Evolutionary conservation across 768 basidiomycete species (phyloP).

Genomic region (Crucibulum laeve): DNA sequence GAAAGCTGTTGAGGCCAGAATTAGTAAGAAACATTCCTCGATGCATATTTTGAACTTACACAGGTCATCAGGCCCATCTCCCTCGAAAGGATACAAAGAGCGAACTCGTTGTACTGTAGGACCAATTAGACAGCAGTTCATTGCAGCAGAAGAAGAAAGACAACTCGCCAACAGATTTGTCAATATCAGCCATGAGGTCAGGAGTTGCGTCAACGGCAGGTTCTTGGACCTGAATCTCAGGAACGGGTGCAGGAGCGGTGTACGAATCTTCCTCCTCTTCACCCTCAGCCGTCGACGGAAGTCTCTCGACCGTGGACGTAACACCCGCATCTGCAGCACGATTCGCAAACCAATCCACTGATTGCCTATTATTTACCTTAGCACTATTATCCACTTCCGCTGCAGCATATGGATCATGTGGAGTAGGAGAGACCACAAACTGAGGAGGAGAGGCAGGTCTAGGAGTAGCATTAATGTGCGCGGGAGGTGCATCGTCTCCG

Average conservation of each 20-base stretch:
- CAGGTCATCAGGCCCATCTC: slow-evolving; percentile 85
- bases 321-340: slow-evolving; percentile 69
- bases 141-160: neutral
- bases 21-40: slow-evolving; percentile 5
- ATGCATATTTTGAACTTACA: slow-evolving; percentile 41
- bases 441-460: slow-evolving; percentile 37
- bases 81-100: slow-evolving; percentile 81
- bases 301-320: slow-evolving; percentile 22
- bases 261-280: slow-evolving; percentile 58
- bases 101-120: slow-evolving; percentile 66
- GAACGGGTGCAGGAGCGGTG: slow-evolving; percentile 29
- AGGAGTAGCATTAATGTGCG: slow-evolving; percentile 57
- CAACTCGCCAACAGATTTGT: slow-evolving; percentile 53
- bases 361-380: slow-evolving; percentile 56
- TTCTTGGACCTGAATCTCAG: slow-evolving; percentile 56
- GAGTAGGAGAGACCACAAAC: slow-evolving; percentile 16
- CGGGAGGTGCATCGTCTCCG: slow-evolving; percentile 67
- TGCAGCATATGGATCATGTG: slow-evolving; percentile 24
- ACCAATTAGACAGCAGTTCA: slow-evolving; percentile 2
- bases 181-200: slow-evolving; percentile 70
- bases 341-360: slow-evolving; percentile 89
- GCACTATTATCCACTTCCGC: slow-evolving; percentile 12
- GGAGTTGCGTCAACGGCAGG: slow-evolving; percentile 28
- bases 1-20: slow-evolving; percentile 50
- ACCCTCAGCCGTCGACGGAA: slow-evolving; percentile 49